phyloP scores from a whole-genome alignment of 2,329 filamentous ascomycete genomes.

The Sporothrix luriei region DNA sequence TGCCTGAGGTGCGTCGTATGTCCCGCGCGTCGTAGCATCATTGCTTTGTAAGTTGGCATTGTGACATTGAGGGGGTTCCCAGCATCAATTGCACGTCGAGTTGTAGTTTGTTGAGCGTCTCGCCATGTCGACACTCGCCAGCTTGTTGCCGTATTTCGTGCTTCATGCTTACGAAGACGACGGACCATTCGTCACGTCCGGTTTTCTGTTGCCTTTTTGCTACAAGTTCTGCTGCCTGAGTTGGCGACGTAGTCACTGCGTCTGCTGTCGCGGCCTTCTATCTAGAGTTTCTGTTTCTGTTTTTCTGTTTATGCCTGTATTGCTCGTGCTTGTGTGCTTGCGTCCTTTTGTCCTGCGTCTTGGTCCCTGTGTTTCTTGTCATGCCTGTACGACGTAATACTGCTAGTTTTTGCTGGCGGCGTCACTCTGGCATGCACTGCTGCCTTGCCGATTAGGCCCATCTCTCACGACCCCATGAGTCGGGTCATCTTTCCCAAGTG shows the following conservation, averaged over 20 bases:
- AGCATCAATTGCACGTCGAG: neutral
- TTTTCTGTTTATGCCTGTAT: too few species aligned
- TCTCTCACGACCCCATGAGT: neutral
- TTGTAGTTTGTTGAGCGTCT: neutral
- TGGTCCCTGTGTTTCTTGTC: too few species aligned
- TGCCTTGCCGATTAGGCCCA: constrained; percentile 25
- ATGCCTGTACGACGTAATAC: too few species aligned
- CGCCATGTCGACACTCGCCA: neutral
- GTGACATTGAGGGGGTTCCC: too few species aligned
- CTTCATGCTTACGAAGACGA: neutral
- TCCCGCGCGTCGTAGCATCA: too few species aligned
- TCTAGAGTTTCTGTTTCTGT: constrained; percentile 10
- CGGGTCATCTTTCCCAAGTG: neutral
- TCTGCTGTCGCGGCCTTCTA: constrained; percentile 10
- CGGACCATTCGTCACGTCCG: constrained; percentile 14
- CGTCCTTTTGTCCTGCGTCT: too few species aligned
- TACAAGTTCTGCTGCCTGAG: neutral
- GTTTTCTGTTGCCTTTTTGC: neutral
- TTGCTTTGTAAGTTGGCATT: constrained; percentile 14
- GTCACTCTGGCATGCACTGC: neutral
- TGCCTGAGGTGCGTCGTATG: neutral
- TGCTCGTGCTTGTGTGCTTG: too few species aligned
- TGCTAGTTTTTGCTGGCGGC: neutral
- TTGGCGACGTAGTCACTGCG: neutral
- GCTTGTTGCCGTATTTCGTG: neutral